Percentiles rank a stretch among this genome's conserved stretches.
Evolutionary conservation across 1,284 basidiomycete genomes (phyloP).

Genomic region (Microbotryomycetes sp.): DNA sequence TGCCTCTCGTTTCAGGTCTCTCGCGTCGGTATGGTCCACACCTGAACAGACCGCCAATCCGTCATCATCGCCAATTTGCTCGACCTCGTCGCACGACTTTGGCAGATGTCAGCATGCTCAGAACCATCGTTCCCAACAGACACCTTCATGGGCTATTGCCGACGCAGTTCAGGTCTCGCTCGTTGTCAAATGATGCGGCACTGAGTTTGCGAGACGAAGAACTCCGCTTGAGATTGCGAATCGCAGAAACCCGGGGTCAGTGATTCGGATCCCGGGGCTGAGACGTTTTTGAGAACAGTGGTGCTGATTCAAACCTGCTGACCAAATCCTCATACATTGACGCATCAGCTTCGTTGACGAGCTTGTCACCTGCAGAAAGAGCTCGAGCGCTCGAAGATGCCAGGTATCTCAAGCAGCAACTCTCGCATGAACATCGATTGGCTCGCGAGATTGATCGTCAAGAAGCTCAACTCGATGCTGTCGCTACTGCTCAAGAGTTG

Average conservation of each 20-base stretch:
- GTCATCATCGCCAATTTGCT: not conserved
- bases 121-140: not conserved
- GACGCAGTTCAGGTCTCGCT: not conserved
- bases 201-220: slow-evolving; percentile 9
- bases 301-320: no score
- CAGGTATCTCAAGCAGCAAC: not conserved
- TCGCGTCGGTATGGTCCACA: slow-evolving; percentile 17
- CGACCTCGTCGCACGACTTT: not conserved
- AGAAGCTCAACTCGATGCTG: not conserved
- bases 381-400: slow-evolving; percentile 20
- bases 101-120: not conserved
- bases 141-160: not conserved
- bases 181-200: not conserved
- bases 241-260: slow-evolving; percentile 20
- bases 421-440: not conserved
- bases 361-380: slow-evolving; percentile 4
- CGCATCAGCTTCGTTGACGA: slow-evolving; percentile 12
- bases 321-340: not conserved
- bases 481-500: not conserved
- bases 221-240: slow-evolving; percentile 8
- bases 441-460: not conserved
- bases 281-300: not conserved
- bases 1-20: not conserved
- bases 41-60: slow-evolving; percentile 3
- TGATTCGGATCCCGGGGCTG: not conserved